Evolutionary conservation across 2,329 filamentous ascomycete genomes (phyloP).

Genomic region (Cyclaneusma minus): DNA sequence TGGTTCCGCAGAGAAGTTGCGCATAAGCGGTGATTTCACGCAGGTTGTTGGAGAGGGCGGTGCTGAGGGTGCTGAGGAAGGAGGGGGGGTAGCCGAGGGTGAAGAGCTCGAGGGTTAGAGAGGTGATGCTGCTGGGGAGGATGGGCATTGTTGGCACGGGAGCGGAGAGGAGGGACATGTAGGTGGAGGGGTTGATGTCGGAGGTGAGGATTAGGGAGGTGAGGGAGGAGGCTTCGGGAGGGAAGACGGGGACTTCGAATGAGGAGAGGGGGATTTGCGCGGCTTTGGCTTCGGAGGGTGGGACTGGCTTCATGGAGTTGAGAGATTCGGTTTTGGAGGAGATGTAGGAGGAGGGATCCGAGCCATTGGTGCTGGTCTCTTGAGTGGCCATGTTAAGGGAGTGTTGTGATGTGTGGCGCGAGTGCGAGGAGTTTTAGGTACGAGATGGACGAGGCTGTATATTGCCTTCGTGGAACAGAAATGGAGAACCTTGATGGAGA

Average conservation of each 20-base stretch:
- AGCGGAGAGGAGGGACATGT: conserved; percentile 23
- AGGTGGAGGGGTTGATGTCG: conserved; percentile 30
- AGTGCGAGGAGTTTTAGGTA: too few species aligned
- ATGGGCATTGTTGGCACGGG: too few species aligned
- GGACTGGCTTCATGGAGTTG: conserved; percentile 5
- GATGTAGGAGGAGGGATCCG: conserved; percentile 8
- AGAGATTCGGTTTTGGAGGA: conserved; percentile 6
- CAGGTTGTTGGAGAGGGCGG: conserved; percentile 24
- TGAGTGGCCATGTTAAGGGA: conserved; percentile 5
- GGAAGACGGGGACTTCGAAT: conserved; percentile 29
- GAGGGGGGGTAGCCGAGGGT: conserved; percentile 27
- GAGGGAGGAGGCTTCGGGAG: conserved; percentile 21
- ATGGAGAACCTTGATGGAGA: conserved; percentile 6
- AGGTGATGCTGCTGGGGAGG: conserved; percentile 24
- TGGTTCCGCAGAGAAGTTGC: conserved; percentile 28
- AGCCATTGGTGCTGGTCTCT: too few species aligned
- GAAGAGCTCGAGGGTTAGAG: conserved; percentile 31
- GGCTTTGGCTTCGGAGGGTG: conserved; percentile 18
- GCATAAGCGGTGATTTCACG: conserved; percentile 27
- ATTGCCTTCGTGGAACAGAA: conserved; percentile 8
- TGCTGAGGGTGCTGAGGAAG: conserved; percentile 24
- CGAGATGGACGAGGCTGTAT: conserved; percentile 15
- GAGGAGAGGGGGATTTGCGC: conserved; percentile 29
- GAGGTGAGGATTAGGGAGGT: conserved; percentile 29
- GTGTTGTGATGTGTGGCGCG: too few species aligned